A percentile compares a stretch with the other conserved stretches of the same genome.
These are phyloP conservation scores for Coniochaeta sp. DNA, from an alignment of 2,329 filamentous ascomycete species.

Conservation along the genomic window DNA sequence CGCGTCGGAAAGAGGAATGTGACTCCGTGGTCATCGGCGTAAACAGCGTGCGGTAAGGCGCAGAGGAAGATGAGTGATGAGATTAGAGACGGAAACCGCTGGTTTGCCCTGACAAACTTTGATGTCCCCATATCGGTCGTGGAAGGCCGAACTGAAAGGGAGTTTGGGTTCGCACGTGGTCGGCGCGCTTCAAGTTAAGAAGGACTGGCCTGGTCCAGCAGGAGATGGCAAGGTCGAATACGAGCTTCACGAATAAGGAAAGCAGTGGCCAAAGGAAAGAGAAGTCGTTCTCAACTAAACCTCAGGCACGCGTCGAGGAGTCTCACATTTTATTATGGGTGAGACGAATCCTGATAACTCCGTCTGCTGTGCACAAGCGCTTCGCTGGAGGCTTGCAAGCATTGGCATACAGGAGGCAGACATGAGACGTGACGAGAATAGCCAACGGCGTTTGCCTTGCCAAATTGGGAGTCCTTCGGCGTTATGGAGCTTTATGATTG, in stretches of 20 bases:
- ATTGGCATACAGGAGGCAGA: background rate
- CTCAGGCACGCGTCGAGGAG: too few relatives aligned
- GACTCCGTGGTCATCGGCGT: background rate
- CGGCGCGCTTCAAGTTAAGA: background rate
- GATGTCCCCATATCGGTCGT: background rate
- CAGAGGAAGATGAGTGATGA: background rate
- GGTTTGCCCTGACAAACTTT: background rate
- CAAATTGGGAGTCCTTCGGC: background rate
- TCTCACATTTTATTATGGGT: too few relatives aligned
- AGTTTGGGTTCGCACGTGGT: background rate
- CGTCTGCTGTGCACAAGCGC: background rate
- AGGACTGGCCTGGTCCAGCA: too few relatives aligned
- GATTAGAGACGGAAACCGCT: background rate
- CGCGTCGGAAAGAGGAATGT: background rate
- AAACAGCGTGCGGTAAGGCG: background rate
- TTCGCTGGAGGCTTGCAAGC: too few relatives aligned
- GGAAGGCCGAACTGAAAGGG: background rate
- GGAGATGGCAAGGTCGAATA: too few relatives aligned
- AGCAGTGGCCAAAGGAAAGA: too few relatives aligned
- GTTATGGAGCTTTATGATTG: background rate
- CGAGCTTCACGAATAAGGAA: too few relatives aligned
- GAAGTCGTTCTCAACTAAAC: too few relatives aligned
- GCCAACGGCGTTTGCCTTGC: background rate
- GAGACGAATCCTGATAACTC: too few relatives aligned
- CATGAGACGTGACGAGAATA: background rate